A percentile compares a stretch with the other conserved stretches of the same genome.
phyloP scores from a whole-genome alignment of 1,284 basidiomycete genomes.

The Apiotrichum gracile region DNA sequence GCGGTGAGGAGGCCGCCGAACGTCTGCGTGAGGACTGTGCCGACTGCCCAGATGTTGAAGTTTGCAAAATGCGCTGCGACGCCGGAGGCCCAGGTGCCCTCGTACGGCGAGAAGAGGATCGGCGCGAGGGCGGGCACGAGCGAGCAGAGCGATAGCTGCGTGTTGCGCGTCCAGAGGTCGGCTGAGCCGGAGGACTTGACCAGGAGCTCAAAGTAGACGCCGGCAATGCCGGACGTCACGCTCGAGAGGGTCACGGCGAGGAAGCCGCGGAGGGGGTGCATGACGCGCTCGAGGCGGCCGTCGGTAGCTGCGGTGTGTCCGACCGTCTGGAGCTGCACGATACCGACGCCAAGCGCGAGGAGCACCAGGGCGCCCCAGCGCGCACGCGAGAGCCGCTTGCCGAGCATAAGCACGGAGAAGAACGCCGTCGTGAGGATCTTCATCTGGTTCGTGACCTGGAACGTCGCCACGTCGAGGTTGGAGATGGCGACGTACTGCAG shows the following conservation, averaged over 20 bases:
- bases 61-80: constrained; percentile 40
- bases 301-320: constrained; percentile 10
- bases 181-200: constrained; percentile 63
- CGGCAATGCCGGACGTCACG: constrained; percentile 94
- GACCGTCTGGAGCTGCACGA: constrained; percentile 75
- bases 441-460: constrained; percentile 86
- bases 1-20: constrained; percentile 86
- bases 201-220: constrained; percentile 98
- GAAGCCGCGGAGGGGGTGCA: constrained; percentile 79
- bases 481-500: constrained; percentile 90
- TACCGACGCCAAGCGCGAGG: constrained; percentile 83
- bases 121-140: constrained; percentile 83
- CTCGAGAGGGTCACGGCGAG: constrained; percentile 81
- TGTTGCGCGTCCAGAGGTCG: constrained; percentile 94
- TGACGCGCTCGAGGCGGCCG: constrained; percentile 11
- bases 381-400: constrained; percentile 63
- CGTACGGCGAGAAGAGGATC: constrained; percentile 57
- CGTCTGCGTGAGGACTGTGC: constrained; percentile 81
- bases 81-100: constrained; percentile 30
- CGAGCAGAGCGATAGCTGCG: constrained; percentile 91
- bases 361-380: constrained; percentile 82
- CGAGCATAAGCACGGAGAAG: constrained; percentile 84
- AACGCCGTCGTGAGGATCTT: constrained; percentile 95
- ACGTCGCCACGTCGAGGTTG: constrained; percentile 89
- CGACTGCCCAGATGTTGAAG: constrained; percentile 86